These are phyloP conservation scores for Pleoardoris graminearum DNA, from an alignment of 2,329 filamentous ascomycete species.

Conservation along the genomic window DNA sequence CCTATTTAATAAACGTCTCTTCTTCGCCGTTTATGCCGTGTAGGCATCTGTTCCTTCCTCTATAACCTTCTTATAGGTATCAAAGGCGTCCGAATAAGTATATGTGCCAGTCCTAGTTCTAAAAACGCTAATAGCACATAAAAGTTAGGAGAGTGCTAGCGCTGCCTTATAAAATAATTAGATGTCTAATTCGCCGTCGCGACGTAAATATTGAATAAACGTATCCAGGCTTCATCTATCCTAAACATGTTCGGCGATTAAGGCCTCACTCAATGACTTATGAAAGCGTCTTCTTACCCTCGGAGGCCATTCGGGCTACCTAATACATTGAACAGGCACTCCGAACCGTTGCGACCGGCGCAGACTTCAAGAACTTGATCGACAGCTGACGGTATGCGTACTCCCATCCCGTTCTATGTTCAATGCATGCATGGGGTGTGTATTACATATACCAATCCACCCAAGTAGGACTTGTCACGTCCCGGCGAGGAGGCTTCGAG, in stretches of 20 bases:
- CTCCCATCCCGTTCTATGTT: no score
- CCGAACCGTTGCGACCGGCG: neutral
- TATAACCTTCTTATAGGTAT: neutral
- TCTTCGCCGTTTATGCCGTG: no score
- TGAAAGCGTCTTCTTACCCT: neutral
- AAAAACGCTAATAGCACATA: neutral
- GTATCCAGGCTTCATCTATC: neutral
- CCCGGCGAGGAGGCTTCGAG: no score
- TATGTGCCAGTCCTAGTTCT: neutral
- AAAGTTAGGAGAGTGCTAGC: neutral
- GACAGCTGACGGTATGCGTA: neutral
- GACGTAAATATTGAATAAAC: neutral
- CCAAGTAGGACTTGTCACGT: no score
- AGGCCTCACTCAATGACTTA: neutral
- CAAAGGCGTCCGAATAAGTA: neutral
- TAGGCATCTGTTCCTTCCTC: neutral
- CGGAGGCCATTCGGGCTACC: neutral
- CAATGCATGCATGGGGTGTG: no score
- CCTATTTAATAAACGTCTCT: neutral
- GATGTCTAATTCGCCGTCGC: neutral
- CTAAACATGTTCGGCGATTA: neutral
- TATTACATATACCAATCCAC: no score
- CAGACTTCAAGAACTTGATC: neutral
- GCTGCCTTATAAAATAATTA: neutral
- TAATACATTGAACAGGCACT: neutral